Conservation (phyloP, 2,329 filamentous ascomycete species). For the Cryphonectria nitschkei region DNA sequence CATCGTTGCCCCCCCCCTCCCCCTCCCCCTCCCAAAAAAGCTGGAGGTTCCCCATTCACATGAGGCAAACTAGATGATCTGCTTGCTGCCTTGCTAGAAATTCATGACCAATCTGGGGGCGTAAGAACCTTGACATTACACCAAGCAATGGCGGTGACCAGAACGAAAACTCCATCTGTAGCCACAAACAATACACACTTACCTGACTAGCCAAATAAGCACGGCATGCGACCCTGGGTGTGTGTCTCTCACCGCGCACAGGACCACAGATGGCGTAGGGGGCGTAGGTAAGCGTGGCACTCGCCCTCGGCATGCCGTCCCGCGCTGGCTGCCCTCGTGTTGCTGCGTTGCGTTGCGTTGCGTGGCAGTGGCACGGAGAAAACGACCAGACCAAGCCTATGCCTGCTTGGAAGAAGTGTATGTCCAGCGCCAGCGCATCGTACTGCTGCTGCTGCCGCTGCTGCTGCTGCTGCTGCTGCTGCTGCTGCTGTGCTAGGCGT, state of each 20-base stretch:
- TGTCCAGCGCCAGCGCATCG: neutral
- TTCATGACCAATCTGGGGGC: conserved; percentile 21
- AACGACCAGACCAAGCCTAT: neutral
- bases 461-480: neutral
- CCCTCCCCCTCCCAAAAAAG: neutral
- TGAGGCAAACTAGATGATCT: neutral
- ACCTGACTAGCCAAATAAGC: neutral
- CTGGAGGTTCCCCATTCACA: neutral
- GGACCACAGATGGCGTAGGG: conserved; percentile 10
- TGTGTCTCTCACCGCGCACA: conserved; percentile 16
- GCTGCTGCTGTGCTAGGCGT: conserved; percentile 2
- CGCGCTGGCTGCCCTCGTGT: neutral
- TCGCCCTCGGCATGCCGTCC: conserved; percentile 9
- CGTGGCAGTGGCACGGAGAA: conserved; percentile 10
- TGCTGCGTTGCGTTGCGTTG: conserved; percentile 7
- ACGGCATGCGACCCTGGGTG: conserved; percentile 21
- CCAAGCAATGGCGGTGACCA: conserved; percentile 23
- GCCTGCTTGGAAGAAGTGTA: neutral
- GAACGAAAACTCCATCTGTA: conserved; percentile 7
- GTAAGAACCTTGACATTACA: conserved; percentile 17
- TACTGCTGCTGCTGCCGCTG: neutral
- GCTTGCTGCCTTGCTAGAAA: conserved; percentile 19
- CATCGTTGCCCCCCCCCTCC: neutral
- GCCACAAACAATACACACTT: conserved; percentile 7
- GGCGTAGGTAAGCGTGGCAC: conserved; percentile 10